Conservation (phyloP, 306 rosid species). For the Prunus kanzakura region DNA sequence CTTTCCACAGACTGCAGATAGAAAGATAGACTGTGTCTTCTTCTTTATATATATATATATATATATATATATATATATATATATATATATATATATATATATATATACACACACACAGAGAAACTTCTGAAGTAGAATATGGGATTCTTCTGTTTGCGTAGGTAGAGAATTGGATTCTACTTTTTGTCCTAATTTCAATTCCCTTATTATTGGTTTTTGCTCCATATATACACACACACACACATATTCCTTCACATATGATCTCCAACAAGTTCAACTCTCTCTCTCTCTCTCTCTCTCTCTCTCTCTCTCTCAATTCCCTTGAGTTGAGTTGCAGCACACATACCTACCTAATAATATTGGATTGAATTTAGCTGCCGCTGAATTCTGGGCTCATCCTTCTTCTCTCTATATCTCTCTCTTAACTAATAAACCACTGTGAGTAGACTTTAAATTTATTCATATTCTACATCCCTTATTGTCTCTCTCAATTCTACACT, state of each 20-base stretch:
- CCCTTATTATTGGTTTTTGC: not conserved
- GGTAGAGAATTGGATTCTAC: slow-evolving; percentile 45
- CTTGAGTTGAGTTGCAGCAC: no score
- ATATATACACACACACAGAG: not conserved
- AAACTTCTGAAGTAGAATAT: not conserved
- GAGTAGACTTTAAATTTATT: not conserved
- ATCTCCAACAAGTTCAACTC: not conserved
- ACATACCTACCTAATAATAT: no score
- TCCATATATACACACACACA: not conserved
- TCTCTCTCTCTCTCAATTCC: not conserved
- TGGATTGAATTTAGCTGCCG: not conserved
- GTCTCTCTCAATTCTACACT: not conserved
- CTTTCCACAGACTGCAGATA: not conserved
- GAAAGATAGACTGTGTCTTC: no score
- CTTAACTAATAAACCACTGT: not conserved
- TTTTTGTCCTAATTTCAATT: slow-evolving; percentile 19
- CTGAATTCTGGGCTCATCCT: not conserved
- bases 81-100: not conserved
- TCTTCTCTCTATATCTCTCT: not conserved
- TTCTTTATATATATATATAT: not conserved
- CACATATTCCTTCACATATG: not conserved
- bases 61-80: not conserved
- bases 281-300: not conserved
- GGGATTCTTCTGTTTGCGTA: slow-evolving; percentile 26
- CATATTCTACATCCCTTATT: not conserved